Evolutionary conservation across 2,329 filamentous ascomycete genomes (phyloP).

Genomic region (Tolypocladium sp.): DNA sequence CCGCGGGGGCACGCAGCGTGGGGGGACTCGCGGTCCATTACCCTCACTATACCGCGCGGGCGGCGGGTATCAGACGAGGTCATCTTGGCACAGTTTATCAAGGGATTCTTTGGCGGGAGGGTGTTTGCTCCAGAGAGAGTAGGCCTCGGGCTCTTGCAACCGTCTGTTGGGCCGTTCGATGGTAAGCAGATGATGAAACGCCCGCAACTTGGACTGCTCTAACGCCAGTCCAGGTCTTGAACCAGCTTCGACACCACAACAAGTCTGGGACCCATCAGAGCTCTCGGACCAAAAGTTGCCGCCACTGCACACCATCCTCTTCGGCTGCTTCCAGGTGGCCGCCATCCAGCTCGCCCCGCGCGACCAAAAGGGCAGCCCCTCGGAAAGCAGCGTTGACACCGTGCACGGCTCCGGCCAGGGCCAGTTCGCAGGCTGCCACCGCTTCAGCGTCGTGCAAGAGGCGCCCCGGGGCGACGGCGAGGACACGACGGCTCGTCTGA

Average conservation of each 20-base stretch:
- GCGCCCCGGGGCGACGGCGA: not conserved
- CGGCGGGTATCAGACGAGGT: conserved; percentile 13
- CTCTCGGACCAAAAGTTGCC: conserved; percentile 10
- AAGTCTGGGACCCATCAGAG: conserved; percentile 10
- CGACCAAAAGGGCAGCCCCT: not conserved
- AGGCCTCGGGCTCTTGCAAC: conserved; percentile 5
- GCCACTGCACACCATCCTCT: conserved; percentile 11
- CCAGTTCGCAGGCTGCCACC: conserved; percentile 17
- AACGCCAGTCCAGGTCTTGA: not conserved
- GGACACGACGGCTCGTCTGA: conserved; percentile 8
- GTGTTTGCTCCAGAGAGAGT: conserved; percentile 17
- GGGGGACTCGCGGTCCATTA: conserved; percentile 14
- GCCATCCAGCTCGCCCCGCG: conserved; percentile 4
- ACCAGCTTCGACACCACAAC: not conserved
- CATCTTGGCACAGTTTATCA: conserved; percentile 17
- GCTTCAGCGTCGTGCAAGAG: conserved; percentile 15
- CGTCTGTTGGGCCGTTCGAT: not conserved
- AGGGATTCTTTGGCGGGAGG: conserved; percentile 18
- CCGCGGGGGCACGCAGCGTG: conserved; percentile 7
- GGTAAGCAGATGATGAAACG: not conserved
- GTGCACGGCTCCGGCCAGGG: conserved; percentile 15
- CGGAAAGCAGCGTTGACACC: conserved; percentile 18
- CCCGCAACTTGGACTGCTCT: not conserved
- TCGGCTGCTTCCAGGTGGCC: conserved; percentile 16
- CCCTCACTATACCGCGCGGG: conserved; percentile 9